These are phyloP conservation scores for Porcisia hertigi DNA, from an alignment of 208 protist genomes.

Conservation along the genomic window DNA sequence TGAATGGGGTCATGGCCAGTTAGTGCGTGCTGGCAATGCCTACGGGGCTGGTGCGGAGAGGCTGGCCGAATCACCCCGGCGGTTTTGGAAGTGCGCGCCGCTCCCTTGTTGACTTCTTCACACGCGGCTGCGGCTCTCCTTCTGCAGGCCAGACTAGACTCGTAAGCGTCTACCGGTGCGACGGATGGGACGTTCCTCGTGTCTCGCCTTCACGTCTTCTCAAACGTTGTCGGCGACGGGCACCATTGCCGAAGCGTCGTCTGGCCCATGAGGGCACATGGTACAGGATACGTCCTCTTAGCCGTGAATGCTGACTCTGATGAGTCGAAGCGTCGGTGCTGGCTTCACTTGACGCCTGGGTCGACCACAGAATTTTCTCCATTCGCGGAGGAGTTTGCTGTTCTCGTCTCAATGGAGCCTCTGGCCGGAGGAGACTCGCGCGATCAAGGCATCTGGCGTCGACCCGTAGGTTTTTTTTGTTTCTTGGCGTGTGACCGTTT, in stretches of 20 bases:
- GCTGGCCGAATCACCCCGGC: neutral
- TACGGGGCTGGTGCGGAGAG: slow-evolving; percentile 16
- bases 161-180: no score
- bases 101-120: slow-evolving; percentile 5
- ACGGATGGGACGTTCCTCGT: slow-evolving; percentile 6
- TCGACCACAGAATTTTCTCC: no score
- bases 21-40: slow-evolving; percentile 35
- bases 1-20: slow-evolving; percentile 19
- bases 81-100: neutral
- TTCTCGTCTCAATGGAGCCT: no score
- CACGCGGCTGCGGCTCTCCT: slow-evolving; percentile 1
- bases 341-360: no score
- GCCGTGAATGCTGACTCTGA: no score
- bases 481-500: no score
- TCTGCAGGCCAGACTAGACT: neutral
- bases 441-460: no score
- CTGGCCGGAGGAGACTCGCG: no score
- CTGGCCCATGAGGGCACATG: slow-evolving; percentile 1
- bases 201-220: slow-evolving; percentile 31
- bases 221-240: slow-evolving; percentile 30
- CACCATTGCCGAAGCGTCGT: slow-evolving; percentile 33
- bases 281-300: no score
- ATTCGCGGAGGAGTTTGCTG: no score
- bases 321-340: no score
- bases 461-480: no score